Base-by-base conservation (phyloP, 371 early-diverging fungal species). In the Entomophthora muscae region DNA sequence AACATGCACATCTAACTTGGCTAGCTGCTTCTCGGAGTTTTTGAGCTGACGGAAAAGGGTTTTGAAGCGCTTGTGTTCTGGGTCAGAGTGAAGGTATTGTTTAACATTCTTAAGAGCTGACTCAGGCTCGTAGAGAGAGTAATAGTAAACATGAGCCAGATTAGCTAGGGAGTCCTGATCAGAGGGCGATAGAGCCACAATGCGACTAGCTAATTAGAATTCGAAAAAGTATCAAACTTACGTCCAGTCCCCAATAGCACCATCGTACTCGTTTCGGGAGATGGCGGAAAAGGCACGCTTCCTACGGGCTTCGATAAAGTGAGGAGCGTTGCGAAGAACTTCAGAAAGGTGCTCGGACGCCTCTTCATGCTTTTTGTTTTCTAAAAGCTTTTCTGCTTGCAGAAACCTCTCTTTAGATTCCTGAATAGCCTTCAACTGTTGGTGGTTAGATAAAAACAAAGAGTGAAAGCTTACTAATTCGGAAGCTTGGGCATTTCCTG, bases 61-160 rank as follows among this genome's bases (percentile, higher is more conserved):
- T 71, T 89, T 90, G 75, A 95, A 96, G 55, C 73, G 63, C 70
- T 86, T 86, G 69, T 92, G 81, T 57, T 96, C 96, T 0, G 93
- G 95, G 67, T 96, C 96, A 23, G 82, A 83, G 42, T 84, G 81
- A 12, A 94, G 72, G 67, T 94, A 95, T 62, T 86, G 86, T 64
- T 91, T 91, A 53, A 87, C 75, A 65, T 81, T 76, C 0, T 77
- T 68, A 42, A 90, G 54, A 2, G 92, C 87, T 24, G 80, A 77
- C 55, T 79, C 75, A 0, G 82, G 75, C 73, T 88, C 85, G 57
- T 87, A 76, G 33, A 88, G 65, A 33, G 75, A 81, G 63, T 76
- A 81, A 54, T 76, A 91, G 68, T 88, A 87, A 67, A 96, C 77
- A 24, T 78, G 76, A 22, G 90, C 82, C 55, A 93, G 72, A 23